Evolutionary conservation across 106 monocot genomes (phyloP), one percentile per base, ranked within the genome.

Genomic region (Allium sativum): DNA sequence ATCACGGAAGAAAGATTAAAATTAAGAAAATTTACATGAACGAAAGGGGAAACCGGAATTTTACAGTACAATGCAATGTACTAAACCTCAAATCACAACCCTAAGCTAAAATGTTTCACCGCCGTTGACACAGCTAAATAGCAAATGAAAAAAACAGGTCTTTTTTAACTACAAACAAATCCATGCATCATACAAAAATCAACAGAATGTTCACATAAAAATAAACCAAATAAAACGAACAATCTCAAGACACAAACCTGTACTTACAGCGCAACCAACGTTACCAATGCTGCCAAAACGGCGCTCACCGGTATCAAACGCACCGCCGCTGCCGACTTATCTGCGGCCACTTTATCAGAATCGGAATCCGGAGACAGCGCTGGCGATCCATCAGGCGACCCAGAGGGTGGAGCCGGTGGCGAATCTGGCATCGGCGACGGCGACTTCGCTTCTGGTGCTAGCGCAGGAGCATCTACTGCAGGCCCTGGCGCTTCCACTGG

Each of bases 391-490:
- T n/a, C 81, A 9, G 81, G 81, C 3, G 73, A 13, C 10, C 1
- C 18, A 45, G 12, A 50, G n/a, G 80, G 83, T 12, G 87, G 66
- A 2, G 70, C 77, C 13, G 79, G 76, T 6, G 68, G 82, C n/a
- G 66, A 68, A 0, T n/a, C 10, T 6, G 42, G 20, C 13, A 16
- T 43, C 43, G 62, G 62, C 46, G 62, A 17, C 0, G 47, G 62
- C 31, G 31, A 31, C 31, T 31, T 31, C 9, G 62, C 62, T 59
- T 65, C 44, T 1, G 74, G 41, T 47, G 21, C 52, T 10, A 62
- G 59, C 2, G 66, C 18, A 0, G 73, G 70, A 1, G 77, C 64
- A 14, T 61, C 54, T 2, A 22, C 46, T 1, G 10, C 70, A 21
- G 77, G 61, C 3, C 75, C 42, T 0, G 79, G 71, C 0, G 72